Evolutionary conservation across 306 rosid species (phyloP), one percentile per base, ranked within the genome.

Genomic region (Prunus mume): DNA sequence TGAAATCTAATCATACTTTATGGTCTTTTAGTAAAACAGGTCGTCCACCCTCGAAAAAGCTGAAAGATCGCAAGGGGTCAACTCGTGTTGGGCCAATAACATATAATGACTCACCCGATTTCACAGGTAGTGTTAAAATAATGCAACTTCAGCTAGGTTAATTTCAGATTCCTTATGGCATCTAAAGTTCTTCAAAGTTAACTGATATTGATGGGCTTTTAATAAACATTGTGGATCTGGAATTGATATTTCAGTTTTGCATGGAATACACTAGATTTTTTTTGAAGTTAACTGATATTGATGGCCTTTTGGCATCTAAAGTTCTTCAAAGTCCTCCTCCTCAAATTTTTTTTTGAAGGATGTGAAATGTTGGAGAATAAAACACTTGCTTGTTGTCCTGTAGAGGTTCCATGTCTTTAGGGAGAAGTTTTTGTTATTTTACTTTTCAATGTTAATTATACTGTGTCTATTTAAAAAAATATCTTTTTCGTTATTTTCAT

Each of bases 21-120:
- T 85, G 67, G 79, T 45, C 76, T 45, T 38, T 79, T 88, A 89
- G 98, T 72, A 91, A 88, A 86, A 75, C 88, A 56, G 98, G 98
- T 7, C 93, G 93, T 65, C 97, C 94, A 74, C 93, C 94, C 72
- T 83, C 91, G 3, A 94, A 88, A 83, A 94, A 94, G 83, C 92
- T 83, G 76, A 90, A 90, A 85, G 98, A 88, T 77, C 94, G 90
- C 75, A 90, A 91, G 78, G 78, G 74, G 73, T 75, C 80, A 83
- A 74, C 92, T 86, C 87, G 85, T 71, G 83, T 80, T 56, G 91
- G 90, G 83, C 86, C 88, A 74, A 86, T 71, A 50, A 75, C 76
- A 68, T 82, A 62, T 24, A 83, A 78, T 64, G 83, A 86, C 50
- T 83, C 92, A 64, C 76, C 91, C 64, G 93, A 93, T 82, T 82